A percentile compares a stretch with the other conserved stretches of the same genome.
These are phyloP conservation scores for Lachancea thermotolerans DNA, from an alignment of 805 yeast genomes.

Conservation along the genomic window DNA sequence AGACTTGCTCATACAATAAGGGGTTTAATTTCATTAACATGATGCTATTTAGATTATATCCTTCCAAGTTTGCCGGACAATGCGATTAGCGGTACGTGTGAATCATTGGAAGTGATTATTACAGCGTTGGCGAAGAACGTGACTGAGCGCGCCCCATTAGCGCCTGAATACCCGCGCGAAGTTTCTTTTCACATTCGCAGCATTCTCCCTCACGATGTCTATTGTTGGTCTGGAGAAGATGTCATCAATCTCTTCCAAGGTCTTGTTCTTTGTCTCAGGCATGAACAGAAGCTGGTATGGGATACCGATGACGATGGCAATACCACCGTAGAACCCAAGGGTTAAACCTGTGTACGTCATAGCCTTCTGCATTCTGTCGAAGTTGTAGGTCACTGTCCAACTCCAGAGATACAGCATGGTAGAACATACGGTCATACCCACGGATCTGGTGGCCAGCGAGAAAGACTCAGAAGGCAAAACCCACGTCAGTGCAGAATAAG, in stretches of 20 bases:
- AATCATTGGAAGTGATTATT: too few species aligned
- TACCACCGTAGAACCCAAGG: constrained; percentile 62
- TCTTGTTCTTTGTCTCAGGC: constrained; percentile 67
- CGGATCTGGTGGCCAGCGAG: constrained; percentile 50
- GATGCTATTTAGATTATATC: too few species aligned
- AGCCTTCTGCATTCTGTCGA: constrained; percentile 47
- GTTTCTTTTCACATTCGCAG: constrained; percentile 13
- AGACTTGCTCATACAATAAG: too few species aligned
- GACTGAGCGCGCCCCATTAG: not conserved
- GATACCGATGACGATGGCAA: constrained; percentile 48
- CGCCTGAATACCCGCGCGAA: not conserved
- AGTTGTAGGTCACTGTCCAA: constrained; percentile 59
- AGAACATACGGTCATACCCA: constrained; percentile 59
- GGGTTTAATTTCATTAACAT: too few species aligned
- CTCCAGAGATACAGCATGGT: constrained; percentile 53
- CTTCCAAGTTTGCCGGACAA: too few species aligned
- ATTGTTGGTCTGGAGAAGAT: constrained; percentile 46
- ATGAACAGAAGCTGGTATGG: constrained; percentile 49
- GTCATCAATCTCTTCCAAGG: constrained; percentile 66
- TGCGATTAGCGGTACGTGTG: too few species aligned
- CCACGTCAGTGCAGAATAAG: constrained; percentile 63
- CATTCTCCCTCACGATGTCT: constrained; percentile 29
- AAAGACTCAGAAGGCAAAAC: constrained; percentile 62
- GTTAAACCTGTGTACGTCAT: constrained; percentile 58
- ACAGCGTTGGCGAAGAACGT: not conserved